Evolutionary conservation across 2,329 filamentous ascomycete genomes (phyloP), one percentile per base, ranked within the genome.

Genomic region (Bretziella fagacearum): DNA sequence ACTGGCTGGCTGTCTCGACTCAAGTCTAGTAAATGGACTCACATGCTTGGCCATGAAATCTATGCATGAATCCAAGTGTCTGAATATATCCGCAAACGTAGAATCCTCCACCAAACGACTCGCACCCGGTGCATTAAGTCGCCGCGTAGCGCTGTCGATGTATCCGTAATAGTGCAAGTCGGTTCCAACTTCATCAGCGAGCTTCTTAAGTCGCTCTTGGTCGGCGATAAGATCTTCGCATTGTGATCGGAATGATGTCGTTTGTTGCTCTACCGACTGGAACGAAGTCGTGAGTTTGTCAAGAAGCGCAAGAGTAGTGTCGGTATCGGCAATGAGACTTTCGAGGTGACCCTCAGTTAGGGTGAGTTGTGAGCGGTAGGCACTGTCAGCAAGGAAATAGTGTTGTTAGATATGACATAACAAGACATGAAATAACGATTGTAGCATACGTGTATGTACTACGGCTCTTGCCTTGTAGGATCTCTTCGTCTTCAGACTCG

Each of bases 151-250:
- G 40, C 81, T 86, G 53, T 98, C 91, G 4, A 98, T 71, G 58
- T 94, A 95, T 17, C 82, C 77, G 61, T 98, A 98, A 62, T 93
- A 95, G 58, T 87, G 79, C n/a, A 95, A 67, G 55, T 95, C 93
- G 20, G 84, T 82, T 22, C 84, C 81, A 48, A 98, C 81, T 50
- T 86, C 80, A 54, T 93, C 77, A 2, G 86, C 85, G 35, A 98
- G 71, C 53, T 71, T 73, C 52, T 84, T 78, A 33, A 95, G 70
- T 20, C 83, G 77, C 55, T 73, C 76, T 63, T 96, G 86, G 56
- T 94, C 87, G 1, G 74, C 69, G 25, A 96, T 66, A 2, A 98
- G 70, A 48, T 84, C 82, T 58, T 95, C 85, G 62, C 91, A 98
- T 62, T 93, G 86, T 40, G 81, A 77, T 59, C 87, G 84, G 65